Evolutionary conservation across 2,329 filamentous ascomycete species (phyloP).

Genomic region (Exophiala alcalophila): DNA sequence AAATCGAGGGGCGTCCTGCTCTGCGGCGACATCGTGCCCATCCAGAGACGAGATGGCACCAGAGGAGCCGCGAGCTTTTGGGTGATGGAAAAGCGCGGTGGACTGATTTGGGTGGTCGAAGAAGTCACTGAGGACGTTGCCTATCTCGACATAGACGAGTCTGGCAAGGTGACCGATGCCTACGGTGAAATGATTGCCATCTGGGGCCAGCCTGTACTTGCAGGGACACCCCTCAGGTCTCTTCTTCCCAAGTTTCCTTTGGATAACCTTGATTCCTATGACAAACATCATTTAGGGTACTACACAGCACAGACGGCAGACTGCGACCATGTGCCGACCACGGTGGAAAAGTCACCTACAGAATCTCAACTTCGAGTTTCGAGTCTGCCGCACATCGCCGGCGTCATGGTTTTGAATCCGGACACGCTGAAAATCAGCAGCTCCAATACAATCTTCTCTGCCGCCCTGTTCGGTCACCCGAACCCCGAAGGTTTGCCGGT

Average conservation of each 20-base stretch:
- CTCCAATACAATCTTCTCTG: slow-evolving; percentile 91
- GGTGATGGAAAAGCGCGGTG: slow-evolving; percentile 95
- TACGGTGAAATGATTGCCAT: slow-evolving; percentile 78
- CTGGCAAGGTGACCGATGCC: slow-evolving; percentile 67
- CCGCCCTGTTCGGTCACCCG: slow-evolving; percentile 84
- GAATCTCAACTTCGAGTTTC: slow-evolving; percentile 76
- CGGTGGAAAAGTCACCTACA: slow-evolving; percentile 69
- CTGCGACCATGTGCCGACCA: slow-evolving; percentile 78
- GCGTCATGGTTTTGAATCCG: slow-evolving; percentile 89
- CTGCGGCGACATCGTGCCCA: slow-evolving; percentile 97
- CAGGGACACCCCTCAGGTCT: slow-evolving; percentile 70
- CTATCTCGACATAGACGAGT: slow-evolving; percentile 70
- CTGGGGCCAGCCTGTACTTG: slow-evolving; percentile 67
- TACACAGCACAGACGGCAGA: slow-evolving; percentile 81
- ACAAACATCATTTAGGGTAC: slow-evolving; percentile 58
- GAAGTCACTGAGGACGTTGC: slow-evolving; percentile 96
- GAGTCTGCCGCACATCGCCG: slow-evolving; percentile 94
- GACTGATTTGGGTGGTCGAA: slow-evolving; percentile 95
- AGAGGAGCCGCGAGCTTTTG: slow-evolving; percentile 92
- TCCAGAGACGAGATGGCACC: slow-evolving; percentile 89
- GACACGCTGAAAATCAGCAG: slow-evolving; percentile 76
- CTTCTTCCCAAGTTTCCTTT: slow-evolving; percentile 78
- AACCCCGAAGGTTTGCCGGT: slow-evolving; percentile 78
- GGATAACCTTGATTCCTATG: slow-evolving; percentile 47
- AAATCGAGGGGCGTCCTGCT: slow-evolving; percentile 86